phyloP scores from a whole-genome alignment of 2,329 filamentous ascomycete species.

The Hymenoscyphus fraxineus region DNA sequence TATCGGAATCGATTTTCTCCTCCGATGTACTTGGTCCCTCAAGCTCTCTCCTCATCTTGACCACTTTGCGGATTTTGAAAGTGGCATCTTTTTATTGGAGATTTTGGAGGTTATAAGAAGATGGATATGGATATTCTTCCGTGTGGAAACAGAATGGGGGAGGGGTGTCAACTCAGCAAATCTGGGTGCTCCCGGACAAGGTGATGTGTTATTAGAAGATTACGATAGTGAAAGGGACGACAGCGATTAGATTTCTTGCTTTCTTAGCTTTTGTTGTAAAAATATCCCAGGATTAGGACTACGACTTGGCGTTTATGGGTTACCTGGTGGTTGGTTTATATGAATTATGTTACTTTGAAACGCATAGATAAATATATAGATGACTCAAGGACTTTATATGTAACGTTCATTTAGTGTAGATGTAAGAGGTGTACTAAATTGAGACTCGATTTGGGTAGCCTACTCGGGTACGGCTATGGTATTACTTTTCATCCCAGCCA shows the following conservation, averaged over 20 bases:
- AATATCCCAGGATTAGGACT: neutral
- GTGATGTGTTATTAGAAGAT: conserved; percentile 73
- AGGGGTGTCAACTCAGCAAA: conserved; percentile 41
- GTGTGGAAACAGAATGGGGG: conserved; percentile 91
- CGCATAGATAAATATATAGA: neutral
- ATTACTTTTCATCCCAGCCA: too few relatives aligned
- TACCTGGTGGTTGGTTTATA: neutral
- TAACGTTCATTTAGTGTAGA: too few relatives aligned
- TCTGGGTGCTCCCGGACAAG: conserved; percentile 52
- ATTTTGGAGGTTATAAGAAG: conserved; percentile 80
- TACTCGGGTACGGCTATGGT: too few relatives aligned
- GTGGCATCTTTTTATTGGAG: conserved; percentile 83
- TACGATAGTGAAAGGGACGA: conserved; percentile 62
- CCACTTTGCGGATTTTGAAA: conserved; percentile 81
- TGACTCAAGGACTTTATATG: neutral
- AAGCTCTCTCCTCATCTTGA: conserved; percentile 81
- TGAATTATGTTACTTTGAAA: neutral
- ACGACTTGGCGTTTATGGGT: neutral
- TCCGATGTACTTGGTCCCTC: conserved; percentile 88
- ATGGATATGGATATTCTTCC: conserved; percentile 97
- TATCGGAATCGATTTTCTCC: conserved; percentile 70
- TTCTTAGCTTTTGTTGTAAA: neutral
- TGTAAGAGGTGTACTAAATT: too few relatives aligned
- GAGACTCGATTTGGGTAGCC: too few relatives aligned
- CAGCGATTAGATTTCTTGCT: neutral